These are phyloP conservation scores for Speleostelium caveatum DNA, from an alignment of 78 protist species.

Conservation along the genomic window DNA sequence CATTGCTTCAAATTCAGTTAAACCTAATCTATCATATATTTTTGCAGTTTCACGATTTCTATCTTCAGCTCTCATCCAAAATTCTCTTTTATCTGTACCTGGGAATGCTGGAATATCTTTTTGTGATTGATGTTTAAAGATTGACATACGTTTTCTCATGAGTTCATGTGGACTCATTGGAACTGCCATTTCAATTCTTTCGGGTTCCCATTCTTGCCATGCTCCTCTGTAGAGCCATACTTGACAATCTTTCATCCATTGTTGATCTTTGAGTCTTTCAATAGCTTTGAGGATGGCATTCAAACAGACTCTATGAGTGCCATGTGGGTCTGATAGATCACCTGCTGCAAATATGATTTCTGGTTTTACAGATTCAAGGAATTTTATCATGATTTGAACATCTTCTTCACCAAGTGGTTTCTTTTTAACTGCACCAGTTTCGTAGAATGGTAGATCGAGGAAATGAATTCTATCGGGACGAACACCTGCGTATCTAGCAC, in stretches of 20 bases:
- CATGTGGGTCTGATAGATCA: conserved; percentile 91
- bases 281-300: conserved; percentile 77
- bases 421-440: conserved; percentile 88
- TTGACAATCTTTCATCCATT: conserved; percentile 74
- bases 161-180: conserved; percentile 87
- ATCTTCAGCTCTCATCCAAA: conserved; percentile 89
- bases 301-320: conserved; percentile 88
- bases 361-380: conserved; percentile 77
- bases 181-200: conserved; percentile 84
- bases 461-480: conserved; percentile 61
- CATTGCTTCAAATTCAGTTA: conserved; percentile 77
- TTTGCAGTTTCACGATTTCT: conserved; percentile 83
- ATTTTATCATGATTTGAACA: conserved; percentile 78
- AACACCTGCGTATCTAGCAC: conserved; percentile 81
- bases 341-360: conserved; percentile 87
- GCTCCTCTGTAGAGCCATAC: conserved; percentile 92
- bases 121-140: conserved; percentile 89
- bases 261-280: conserved; percentile 54
- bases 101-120: conserved; percentile 90
- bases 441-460: conserved; percentile 90
- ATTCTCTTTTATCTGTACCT: conserved; percentile 89
- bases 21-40: conserved; percentile 66
- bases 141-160: conserved; percentile 80
- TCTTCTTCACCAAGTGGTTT: conserved; percentile 87
- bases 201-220: conserved; percentile 89